phyloP scores from a whole-genome alignment of 2,329 filamentous ascomycete genomes.

The Cryphonectria naterciae region DNA sequence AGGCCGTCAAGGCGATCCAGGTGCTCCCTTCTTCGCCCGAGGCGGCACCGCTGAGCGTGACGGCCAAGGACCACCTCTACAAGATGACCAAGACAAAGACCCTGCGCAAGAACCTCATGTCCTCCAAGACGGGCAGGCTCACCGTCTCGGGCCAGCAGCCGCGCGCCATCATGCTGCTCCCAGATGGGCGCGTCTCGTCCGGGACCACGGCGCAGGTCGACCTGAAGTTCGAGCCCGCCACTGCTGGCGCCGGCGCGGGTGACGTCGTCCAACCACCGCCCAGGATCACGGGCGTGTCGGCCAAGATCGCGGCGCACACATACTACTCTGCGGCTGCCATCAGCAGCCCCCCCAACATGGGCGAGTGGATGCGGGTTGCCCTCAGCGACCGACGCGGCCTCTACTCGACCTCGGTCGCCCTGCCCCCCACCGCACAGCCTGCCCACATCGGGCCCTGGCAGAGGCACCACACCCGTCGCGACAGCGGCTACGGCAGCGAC shows the following conservation, averaged over 20 bases:
- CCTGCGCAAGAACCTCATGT: constrained; percentile 57
- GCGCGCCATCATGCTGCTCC: constrained; percentile 52
- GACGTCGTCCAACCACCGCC: constrained; percentile 52
- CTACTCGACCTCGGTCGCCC: constrained; percentile 50
- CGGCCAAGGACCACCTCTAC: constrained; percentile 53
- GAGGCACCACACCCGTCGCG: constrained; percentile 46
- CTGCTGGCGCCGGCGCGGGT: constrained; percentile 38
- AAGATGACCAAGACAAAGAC: constrained; percentile 55
- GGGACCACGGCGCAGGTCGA: constrained; percentile 49
- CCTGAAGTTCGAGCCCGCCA: constrained; percentile 52
- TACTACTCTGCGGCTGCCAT: constrained; percentile 55
- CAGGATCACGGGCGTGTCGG: constrained; percentile 51
- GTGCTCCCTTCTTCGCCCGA: constrained; percentile 56
- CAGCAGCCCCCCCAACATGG: constrained; percentile 54
- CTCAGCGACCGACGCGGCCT: constrained; percentile 46
- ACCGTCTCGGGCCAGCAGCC: constrained; percentile 52
- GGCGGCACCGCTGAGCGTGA: constrained; percentile 56
- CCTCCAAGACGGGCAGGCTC: constrained; percentile 54
- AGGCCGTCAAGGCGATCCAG: constrained; percentile 50
- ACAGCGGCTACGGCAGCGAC: constrained; percentile 59
- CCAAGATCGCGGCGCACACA: constrained; percentile 57
- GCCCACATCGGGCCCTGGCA: constrained; percentile 47
- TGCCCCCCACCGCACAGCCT: constrained; percentile 41
- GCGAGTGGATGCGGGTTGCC: constrained; percentile 45
- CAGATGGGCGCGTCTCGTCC: constrained; percentile 51